These are phyloP conservation scores for Monosporozyma yasuniensis DNA, from an alignment of 805 yeast genomes.

Conservation along the genomic window DNA sequence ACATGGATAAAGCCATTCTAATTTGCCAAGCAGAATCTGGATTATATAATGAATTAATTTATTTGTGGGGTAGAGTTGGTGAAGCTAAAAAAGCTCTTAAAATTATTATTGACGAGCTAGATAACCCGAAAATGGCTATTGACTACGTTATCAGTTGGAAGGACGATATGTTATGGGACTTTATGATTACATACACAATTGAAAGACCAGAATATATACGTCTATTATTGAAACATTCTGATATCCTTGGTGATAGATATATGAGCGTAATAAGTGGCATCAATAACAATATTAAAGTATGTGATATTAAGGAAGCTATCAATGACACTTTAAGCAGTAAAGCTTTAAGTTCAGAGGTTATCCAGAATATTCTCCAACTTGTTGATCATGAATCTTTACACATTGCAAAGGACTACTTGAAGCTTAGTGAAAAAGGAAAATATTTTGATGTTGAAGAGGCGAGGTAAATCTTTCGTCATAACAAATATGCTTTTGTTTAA, in stretches of 20 bases:
- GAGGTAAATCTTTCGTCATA: neutral
- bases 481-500: too few relatives aligned
- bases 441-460: constrained; percentile 5
- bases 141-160: constrained; percentile 60
- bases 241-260: constrained; percentile 52
- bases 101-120: constrained; percentile 64
- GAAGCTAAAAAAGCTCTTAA: constrained; percentile 65
- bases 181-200: constrained; percentile 60
- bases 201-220: constrained; percentile 68
- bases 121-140: constrained; percentile 76
- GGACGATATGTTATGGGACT: constrained; percentile 75
- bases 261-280: constrained; percentile 58
- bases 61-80: constrained; percentile 73
- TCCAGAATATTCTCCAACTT: constrained; percentile 46
- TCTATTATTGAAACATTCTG: constrained; percentile 61
- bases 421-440: constrained; percentile 28
- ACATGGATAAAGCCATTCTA: constrained; percentile 60
- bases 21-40: constrained; percentile 43
- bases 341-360: constrained; percentile 45
- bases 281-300: constrained; percentile 52
- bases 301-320: constrained; percentile 55
- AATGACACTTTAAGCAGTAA: constrained; percentile 55
- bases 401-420: constrained; percentile 28
- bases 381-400: constrained; percentile 43
- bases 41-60: constrained; percentile 62